Percentiles rank a stretch among this genome's conserved stretches.
phyloP scores from a whole-genome alignment of 2,329 filamentous ascomycete species.

The Cyanodermella asteris region DNA sequence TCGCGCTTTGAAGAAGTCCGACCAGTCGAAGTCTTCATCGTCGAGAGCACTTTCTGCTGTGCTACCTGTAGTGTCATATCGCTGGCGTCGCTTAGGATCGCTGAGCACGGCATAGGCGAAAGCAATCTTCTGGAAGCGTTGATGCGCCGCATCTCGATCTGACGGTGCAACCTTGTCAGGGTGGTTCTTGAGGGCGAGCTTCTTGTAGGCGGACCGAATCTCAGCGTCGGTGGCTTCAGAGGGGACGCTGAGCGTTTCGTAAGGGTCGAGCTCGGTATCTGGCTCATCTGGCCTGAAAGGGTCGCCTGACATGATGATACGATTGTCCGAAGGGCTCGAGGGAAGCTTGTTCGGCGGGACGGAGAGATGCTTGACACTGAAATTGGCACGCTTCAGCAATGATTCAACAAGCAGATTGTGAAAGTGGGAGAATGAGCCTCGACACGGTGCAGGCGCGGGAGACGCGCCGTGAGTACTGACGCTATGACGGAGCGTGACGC shows the following conservation, averaged over 20 bases:
- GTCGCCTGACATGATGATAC: neutral
- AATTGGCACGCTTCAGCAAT: no score
- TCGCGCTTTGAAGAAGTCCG: constrained; percentile 68
- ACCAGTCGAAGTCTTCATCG: constrained; percentile 70
- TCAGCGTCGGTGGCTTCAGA: constrained; percentile 46
- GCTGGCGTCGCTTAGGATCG: constrained; percentile 54
- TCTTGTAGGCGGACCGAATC: constrained; percentile 63
- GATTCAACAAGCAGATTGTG: no score
- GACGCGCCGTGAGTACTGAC: no score
- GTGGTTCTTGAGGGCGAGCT: constrained; percentile 71
- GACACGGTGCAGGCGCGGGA: no score
- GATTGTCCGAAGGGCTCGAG: constrained; percentile 4
- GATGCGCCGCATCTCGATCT: constrained; percentile 50
- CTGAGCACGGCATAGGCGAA: constrained; percentile 89
- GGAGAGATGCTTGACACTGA: neutral
- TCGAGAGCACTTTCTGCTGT: constrained; percentile 58
- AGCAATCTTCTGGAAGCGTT: constrained; percentile 71
- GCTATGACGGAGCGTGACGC: no score
- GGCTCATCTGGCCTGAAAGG: constrained; percentile 7
- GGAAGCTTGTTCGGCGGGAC: neutral
- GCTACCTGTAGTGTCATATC: constrained; percentile 77
- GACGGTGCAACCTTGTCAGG: constrained; percentile 60
- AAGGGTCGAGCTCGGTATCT: constrained; percentile 76
- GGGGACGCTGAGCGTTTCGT: constrained; percentile 51
- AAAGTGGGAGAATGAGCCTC: no score